Evolutionary conservation across 257 asterid genomes (phyloP).

Genomic region (Penstemon davidsonii): DNA sequence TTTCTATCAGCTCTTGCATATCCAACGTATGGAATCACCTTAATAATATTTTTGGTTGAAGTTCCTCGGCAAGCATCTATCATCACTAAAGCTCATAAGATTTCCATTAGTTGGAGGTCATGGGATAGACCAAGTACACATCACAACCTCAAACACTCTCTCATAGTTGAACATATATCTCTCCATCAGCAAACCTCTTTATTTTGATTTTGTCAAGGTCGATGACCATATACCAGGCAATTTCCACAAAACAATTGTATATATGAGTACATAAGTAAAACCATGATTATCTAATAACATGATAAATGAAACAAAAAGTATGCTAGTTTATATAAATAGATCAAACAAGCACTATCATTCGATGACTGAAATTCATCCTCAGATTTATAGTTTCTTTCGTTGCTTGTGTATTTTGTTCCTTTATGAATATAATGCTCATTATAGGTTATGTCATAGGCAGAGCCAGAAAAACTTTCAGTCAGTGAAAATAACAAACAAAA

Average conservation of each 20-base stretch:
- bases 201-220: constrained; percentile 67
- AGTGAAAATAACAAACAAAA: too few species aligned
- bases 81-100: constrained; percentile 78
- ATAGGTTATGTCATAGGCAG: too few species aligned
- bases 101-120: constrained; percentile 86
- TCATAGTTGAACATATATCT: constrained; percentile 72
- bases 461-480: too few species aligned
- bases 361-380: too few species aligned
- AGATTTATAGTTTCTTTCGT: too few species aligned
- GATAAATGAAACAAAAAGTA: too few species aligned
- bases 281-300: too few species aligned
- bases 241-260: constrained; percentile 35
- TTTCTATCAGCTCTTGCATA: constrained; percentile 84
- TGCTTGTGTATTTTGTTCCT: too few species aligned
- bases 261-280: too few species aligned
- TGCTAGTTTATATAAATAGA: too few species aligned
- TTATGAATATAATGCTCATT: too few species aligned
- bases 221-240: constrained; percentile 75
- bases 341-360: too few species aligned
- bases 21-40: constrained; percentile 79
- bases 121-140: constrained; percentile 72
- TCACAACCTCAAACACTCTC: constrained; percentile 90
- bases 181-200: constrained; percentile 83
- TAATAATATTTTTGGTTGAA: constrained; percentile 73
- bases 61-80: constrained; percentile 90